Evolutionary conservation across 2,329 filamentous ascomycete genomes (phyloP).

Genomic region (Colletotrichum sp.): DNA sequence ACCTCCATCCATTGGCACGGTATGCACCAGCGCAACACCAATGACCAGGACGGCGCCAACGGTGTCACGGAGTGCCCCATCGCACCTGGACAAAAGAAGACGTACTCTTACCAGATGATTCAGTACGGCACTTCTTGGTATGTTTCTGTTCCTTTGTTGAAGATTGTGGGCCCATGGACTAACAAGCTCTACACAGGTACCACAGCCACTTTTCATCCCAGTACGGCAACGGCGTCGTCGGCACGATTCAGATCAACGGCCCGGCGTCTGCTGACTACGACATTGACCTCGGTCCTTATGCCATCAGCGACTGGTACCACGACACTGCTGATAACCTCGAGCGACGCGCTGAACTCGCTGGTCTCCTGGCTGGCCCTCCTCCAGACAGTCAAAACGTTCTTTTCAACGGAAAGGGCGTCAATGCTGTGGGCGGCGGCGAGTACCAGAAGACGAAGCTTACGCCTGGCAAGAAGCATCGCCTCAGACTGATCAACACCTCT

Average conservation of each 20-base stretch:
- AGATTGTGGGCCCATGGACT: not conserved
- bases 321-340: conserved; percentile 31
- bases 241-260: conserved; percentile 55
- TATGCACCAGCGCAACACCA: conserved; percentile 46
- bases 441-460: conserved; percentile 36
- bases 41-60: conserved; percentile 48
- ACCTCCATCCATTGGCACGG: conserved; percentile 55
- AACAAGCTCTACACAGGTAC: conserved; percentile 38
- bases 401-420: conserved; percentile 47
- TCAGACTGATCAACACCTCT: conserved; percentile 57
- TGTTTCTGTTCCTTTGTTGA: not conserved
- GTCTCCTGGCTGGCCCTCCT: conserved; percentile 20
- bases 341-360: conserved; percentile 15
- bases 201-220: conserved; percentile 57
- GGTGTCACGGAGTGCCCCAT: conserved; percentile 50
- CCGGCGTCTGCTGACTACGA: conserved; percentile 56
- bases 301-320: conserved; percentile 60
- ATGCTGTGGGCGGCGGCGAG: conserved; percentile 31
- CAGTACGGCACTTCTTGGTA: conserved; percentile 42
- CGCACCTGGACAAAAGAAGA: conserved; percentile 34
- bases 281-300: conserved; percentile 61
- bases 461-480: conserved; percentile 51
- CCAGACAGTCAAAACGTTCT: conserved; percentile 41
- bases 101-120: conserved; percentile 37
- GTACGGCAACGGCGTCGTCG: conserved; percentile 57